phyloP scores from a whole-genome alignment of 306 rosid species.

The Cucurbita maxima region DNA sequence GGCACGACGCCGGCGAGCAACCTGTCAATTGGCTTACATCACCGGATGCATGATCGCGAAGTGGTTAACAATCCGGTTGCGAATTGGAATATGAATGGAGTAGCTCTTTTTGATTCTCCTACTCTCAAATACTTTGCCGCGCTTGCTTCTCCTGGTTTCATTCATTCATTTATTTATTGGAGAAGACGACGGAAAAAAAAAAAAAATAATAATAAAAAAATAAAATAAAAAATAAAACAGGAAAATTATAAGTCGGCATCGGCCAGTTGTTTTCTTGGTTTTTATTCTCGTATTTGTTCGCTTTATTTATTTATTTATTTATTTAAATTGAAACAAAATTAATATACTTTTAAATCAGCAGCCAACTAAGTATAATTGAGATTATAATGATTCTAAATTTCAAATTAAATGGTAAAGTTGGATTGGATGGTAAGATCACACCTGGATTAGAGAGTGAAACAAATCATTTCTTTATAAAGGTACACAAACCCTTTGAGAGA shows the following conservation, averaged over 20 bases:
- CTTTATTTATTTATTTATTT: neutral
- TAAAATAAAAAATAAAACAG: neutral
- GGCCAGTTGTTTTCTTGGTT: neutral
- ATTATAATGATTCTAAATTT: no score
- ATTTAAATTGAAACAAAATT: no score
- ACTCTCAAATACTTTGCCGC: neutral
- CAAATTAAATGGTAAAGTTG: no score
- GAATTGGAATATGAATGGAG: neutral
- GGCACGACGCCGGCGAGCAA: constrained; percentile 17
- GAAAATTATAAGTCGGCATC: neutral
- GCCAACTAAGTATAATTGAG: no score
- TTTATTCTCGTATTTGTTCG: neutral
- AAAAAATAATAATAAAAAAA: neutral
- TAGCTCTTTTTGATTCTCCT: neutral
- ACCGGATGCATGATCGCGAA: constrained; percentile 18
- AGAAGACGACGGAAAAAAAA: neutral
- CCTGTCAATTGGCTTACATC: neutral
- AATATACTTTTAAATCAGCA: no score
- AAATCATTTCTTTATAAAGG: no score
- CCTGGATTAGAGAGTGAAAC: no score
- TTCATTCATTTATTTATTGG: neutral
- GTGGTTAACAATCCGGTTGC: constrained; percentile 7
- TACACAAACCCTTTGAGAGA: no score
- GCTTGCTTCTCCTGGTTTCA: neutral
- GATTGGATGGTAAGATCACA: no score